phyloP scores from a whole-genome alignment of 768 basidiomycete genomes.

The Albatrellus ellisii region DNA sequence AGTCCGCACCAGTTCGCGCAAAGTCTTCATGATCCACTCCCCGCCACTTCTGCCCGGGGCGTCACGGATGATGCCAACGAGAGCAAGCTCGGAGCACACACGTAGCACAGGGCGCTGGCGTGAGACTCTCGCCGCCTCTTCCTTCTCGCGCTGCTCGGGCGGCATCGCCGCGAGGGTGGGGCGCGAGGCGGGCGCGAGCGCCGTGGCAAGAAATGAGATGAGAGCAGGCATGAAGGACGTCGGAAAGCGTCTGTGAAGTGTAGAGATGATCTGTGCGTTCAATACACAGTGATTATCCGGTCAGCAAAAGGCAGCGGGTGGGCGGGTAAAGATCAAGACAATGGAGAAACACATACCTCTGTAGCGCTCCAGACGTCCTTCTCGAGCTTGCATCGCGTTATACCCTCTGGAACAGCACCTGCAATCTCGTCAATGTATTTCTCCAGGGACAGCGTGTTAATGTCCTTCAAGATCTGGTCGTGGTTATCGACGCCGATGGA shows the following conservation, averaged over 20 bases:
- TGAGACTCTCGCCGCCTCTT: constrained; percentile 64
- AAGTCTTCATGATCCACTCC: constrained; percentile 79
- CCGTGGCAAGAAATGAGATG: constrained; percentile 40
- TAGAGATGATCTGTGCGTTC: constrained; percentile 66
- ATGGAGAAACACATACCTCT: constrained; percentile 55
- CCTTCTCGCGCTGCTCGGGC: constrained; percentile 83
- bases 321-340: background rate
- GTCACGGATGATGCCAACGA: constrained; percentile 76
- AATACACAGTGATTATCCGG: constrained; percentile 5
- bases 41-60: constrained; percentile 57
- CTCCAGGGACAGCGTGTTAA: constrained; percentile 79
- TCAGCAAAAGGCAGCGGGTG: constrained; percentile 1
- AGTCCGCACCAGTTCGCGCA: constrained; percentile 69
- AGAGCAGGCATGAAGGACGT: constrained; percentile 65
- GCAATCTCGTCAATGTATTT: constrained; percentile 96
- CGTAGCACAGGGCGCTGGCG: constrained; percentile 80
- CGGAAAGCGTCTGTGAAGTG: constrained; percentile 80
- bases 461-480: constrained; percentile 85
- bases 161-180: constrained; percentile 41
- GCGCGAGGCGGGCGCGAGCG: constrained; percentile 47
- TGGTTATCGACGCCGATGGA: constrained; percentile 72
- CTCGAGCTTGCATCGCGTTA: constrained; percentile 80
- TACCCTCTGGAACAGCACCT: constrained; percentile 75
- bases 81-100: constrained; percentile 80
- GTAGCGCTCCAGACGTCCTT: constrained; percentile 86